Evolutionary conservation across 352 stramenopile species (phyloP).

Genomic region (Phytopythium delawarense): DNA sequence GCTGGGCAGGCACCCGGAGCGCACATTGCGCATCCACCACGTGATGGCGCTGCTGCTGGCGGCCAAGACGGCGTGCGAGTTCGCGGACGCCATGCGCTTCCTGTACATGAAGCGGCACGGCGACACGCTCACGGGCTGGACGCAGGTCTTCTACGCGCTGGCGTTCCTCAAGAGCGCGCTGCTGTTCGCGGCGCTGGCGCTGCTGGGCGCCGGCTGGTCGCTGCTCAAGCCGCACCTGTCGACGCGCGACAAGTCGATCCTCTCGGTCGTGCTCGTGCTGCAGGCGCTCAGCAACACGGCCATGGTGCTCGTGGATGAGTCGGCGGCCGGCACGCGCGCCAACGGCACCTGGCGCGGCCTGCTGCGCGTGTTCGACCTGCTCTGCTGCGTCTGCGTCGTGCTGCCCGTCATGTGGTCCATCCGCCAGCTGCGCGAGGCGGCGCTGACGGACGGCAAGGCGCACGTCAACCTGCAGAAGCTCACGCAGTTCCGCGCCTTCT

Average conservation of each 20-base stretch:
- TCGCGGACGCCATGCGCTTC: constrained; percentile 93
- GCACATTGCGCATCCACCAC: constrained; percentile 90
- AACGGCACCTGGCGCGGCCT: constrained; percentile 84
- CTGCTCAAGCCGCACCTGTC: constrained; percentile 96
- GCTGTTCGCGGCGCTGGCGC: constrained; percentile 96
- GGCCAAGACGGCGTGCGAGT: constrained; percentile 92
- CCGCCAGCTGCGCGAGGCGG: constrained; percentile 67
- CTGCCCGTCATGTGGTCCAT: constrained; percentile 97
- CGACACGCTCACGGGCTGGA: constrained; percentile 90
- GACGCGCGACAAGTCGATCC: constrained; percentile 91
- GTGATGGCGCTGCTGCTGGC: constrained; percentile 93
- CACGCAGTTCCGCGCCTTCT: constrained; percentile 96
- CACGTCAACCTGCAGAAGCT: constrained; percentile 90
- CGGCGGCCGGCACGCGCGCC: constrained; percentile 61
- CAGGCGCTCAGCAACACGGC: constrained; percentile 95
- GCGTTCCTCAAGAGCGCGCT: constrained; percentile 94
- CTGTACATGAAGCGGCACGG: constrained; percentile 96
- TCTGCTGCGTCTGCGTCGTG: constrained; percentile 95
- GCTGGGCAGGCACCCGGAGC: constrained; percentile 40
- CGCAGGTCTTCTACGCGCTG: constrained; percentile 94
- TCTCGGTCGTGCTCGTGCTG: constrained; percentile 91
- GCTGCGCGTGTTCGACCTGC: constrained; percentile 94
- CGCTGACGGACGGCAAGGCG: constrained; percentile 87
- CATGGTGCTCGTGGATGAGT: constrained; percentile 85
- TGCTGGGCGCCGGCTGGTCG: constrained; percentile 97